Base-by-base conservation (phyloP, 352 stramenopile genomes). In the Globisporangium barbulae region DNA sequence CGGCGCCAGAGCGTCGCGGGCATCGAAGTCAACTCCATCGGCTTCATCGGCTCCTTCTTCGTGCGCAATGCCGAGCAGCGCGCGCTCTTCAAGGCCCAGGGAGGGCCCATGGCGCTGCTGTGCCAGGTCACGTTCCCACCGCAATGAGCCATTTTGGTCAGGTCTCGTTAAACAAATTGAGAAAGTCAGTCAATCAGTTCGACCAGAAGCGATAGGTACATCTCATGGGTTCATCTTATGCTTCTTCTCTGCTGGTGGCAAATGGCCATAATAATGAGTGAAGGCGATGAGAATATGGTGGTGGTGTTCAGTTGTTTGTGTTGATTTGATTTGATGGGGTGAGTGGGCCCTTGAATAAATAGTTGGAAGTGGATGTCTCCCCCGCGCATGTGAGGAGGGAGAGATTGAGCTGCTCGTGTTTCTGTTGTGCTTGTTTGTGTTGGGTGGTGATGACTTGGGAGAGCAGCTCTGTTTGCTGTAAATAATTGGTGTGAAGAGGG, bases 1-100 rank as follows among this genome's bases (percentile, higher is more conserved):
- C 81, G 78, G 58, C 65, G 61, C 6, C 77, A 84, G 37, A 53
- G 72, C 22, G 78, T 79, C 44, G 72, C 82, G 3, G 77, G 78
- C 67, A 91, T 94, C 57, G 85, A 94, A 67, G 83, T 94, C 49
- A 93, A 94, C 67, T 90, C 81, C 12, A 92, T 94, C 56, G 85
- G 83, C 64, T 93, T 93, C 61, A 88, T 88, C 42, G 85, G 85
- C 5, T 93, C 81, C 13, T 93, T 91, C 63, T 90, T 91, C 60
- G 80, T 88, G 49, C 79, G 76, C 57, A 81, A 79, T 58, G 63
- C 81, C 19, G 75, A 83, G 33, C 85, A 93, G 67, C 71, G 79
- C 56, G 72, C 69, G 48, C 74, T 83, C 59, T 80, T 93, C 53
- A 44, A 81, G 50, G 56, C 66, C n/a, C 63, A 81, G 41, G 71